These are phyloP conservation scores for Apiospora hydei DNA, from an alignment of 2,329 filamentous ascomycete genomes.

Conservation along the genomic window DNA sequence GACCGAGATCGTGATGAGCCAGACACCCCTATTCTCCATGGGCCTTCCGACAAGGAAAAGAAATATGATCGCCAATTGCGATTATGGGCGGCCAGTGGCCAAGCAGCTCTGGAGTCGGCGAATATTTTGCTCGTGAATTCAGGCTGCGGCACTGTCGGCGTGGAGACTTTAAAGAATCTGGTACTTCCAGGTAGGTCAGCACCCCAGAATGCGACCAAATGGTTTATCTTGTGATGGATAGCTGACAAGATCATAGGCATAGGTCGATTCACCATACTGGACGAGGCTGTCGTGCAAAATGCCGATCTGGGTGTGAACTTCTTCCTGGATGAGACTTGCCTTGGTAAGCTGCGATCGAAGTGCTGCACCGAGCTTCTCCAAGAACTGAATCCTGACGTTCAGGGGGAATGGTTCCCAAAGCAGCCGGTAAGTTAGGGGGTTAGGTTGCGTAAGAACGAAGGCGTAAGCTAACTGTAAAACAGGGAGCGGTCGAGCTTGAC, in stretches of 20 bases:
- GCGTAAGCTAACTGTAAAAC: constrained; percentile 23
- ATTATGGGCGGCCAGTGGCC: constrained; percentile 92
- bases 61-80: constrained; percentile 96
- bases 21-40: constrained; percentile 57
- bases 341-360: constrained; percentile 81
- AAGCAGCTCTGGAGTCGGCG: constrained; percentile 87
- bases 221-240: background rate
- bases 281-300: constrained; percentile 78
- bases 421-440: constrained; percentile 43
- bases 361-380: constrained; percentile 78
- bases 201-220: background rate
- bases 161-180: constrained; percentile 96
- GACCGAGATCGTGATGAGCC: constrained; percentile 53
- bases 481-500: constrained; percentile 47
- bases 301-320: constrained; percentile 95
- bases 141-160: constrained; percentile 83
- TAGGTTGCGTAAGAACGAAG: background rate
- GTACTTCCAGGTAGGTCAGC: constrained; percentile 75
- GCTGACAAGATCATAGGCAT: constrained; percentile 64
- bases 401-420: constrained; percentile 73
- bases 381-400: constrained; percentile 92
- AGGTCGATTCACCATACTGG: constrained; percentile 89
- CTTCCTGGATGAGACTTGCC: constrained; percentile 81
- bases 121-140: constrained; percentile 92
- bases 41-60: constrained; percentile 68